Evolutionary conservation across 1,284 basidiomycete species (phyloP).

Genomic region (Leccinum brunneo-olivaceum): DNA sequence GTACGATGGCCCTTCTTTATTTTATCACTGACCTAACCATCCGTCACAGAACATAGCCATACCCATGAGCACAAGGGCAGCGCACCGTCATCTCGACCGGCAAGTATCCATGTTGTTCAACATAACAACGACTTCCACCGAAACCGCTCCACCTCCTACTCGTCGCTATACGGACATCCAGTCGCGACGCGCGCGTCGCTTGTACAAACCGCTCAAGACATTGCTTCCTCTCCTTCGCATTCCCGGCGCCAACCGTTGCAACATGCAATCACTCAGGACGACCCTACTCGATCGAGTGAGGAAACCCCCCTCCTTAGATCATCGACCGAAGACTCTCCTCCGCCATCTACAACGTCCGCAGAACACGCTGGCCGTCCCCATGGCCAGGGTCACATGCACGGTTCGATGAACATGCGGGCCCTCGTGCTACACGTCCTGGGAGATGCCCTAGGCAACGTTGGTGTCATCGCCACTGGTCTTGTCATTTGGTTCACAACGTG

Average conservation of each 20-base stretch:
- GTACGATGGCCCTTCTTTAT: slow-evolving; percentile 37
- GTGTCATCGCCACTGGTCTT: slow-evolving; percentile 92
- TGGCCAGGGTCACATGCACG: slow-evolving; percentile 53
- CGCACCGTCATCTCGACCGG: slow-evolving; percentile 25
- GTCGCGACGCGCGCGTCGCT: slow-evolving; percentile 84
- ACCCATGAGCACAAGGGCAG: slow-evolving; percentile 42
- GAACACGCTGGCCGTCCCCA: slow-evolving; percentile 21
- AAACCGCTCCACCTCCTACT: slow-evolving; percentile 47
- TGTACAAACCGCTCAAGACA: slow-evolving; percentile 81
- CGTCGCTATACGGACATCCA: slow-evolving; percentile 77
- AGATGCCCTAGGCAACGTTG: slow-evolving; percentile 96
- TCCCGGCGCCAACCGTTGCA: slow-evolving; percentile 2
- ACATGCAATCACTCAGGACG: slow-evolving; percentile 24
- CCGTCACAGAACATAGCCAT: slow-evolving; percentile 61
- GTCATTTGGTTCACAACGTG: slow-evolving; percentile 83
- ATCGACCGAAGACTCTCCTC: slow-evolving; percentile 12
- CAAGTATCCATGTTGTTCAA: slow-evolving; percentile 18
- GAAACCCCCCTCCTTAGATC: slow-evolving; percentile 35
- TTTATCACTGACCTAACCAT: slow-evolving; percentile 4
- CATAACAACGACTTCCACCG: slow-evolving; percentile 26
- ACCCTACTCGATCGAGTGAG: slow-evolving; percentile 25
- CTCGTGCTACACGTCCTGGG: slow-evolving; percentile 93
- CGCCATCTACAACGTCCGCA: slow-evolving; percentile 14
- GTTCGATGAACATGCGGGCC: slow-evolving; percentile 97
- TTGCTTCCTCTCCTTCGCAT: slow-evolving; percentile 40